Evolutionary conservation across 2,329 filamentous ascomycete species (phyloP).

Genomic region (Drechslerella coelobrocha): DNA sequence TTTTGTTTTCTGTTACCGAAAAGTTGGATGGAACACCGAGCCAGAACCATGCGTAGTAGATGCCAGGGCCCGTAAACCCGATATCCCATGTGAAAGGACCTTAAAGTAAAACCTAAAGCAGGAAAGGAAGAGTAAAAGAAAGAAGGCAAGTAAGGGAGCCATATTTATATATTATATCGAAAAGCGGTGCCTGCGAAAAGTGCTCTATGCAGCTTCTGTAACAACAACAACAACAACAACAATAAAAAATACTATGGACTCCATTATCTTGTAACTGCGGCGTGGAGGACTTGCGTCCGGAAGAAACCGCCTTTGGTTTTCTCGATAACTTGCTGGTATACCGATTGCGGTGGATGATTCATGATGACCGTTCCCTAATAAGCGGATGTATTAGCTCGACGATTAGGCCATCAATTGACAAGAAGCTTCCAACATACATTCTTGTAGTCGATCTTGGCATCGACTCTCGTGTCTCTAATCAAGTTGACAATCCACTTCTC

Average conservation of each 20-base stretch:
- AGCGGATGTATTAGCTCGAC: constrained; percentile 9
- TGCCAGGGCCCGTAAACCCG: not conserved
- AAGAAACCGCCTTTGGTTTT: constrained; percentile 99
- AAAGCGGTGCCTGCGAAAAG: not conserved
- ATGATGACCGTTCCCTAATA: constrained; percentile 85
- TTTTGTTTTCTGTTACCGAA: constrained; percentile 5
- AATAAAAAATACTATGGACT: not conserved
- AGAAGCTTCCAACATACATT: constrained; percentile 60
- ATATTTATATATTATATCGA: not conserved
- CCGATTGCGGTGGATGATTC: constrained; percentile 98
- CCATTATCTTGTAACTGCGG: constrained; percentile 40
- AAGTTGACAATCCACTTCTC: constrained; percentile 99
- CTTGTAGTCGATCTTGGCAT: constrained; percentile 99
- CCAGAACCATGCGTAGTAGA: not conserved
- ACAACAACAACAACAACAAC: not conserved
- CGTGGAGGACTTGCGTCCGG: constrained; percentile 89
- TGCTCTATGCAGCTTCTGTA: not conserved
- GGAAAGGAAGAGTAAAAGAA: no score
- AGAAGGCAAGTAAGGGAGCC: no score
- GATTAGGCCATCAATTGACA: not conserved
- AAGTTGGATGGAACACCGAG: not conserved
- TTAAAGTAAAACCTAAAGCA: no score
- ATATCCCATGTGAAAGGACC: not conserved
- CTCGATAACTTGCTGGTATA: constrained; percentile 99
- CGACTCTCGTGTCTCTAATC: constrained; percentile 94